Conservation (phyloP, 2,329 filamentous ascomycete genomes). For the Cercospora canescens region DNA sequence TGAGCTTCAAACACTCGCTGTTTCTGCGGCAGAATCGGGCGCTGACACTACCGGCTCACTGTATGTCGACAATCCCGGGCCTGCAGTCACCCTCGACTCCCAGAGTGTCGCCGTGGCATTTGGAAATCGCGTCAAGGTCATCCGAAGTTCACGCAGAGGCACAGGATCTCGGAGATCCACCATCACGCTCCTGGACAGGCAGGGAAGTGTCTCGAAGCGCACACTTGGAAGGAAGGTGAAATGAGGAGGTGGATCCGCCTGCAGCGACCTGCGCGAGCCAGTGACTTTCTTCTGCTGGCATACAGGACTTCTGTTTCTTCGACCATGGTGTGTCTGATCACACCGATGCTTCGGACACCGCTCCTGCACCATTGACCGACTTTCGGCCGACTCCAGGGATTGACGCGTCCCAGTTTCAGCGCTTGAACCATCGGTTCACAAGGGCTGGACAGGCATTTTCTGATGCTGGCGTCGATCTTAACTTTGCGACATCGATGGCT, state of each 20-base stretch:
- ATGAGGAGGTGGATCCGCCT: neutral
- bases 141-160: conserved; percentile 38
- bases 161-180: conserved; percentile 13
- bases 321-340: too few relatives aligned
- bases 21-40: conserved; percentile 23
- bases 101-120: conserved; percentile 69
- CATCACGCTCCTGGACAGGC: conserved; percentile 17
- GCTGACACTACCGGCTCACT: conserved; percentile 54
- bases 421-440: neutral
- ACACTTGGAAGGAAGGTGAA: conserved; percentile 7
- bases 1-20: conserved; percentile 43
- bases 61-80: conserved; percentile 66
- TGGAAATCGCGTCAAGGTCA: conserved; percentile 71
- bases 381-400: neutral
- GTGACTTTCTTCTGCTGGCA: too few relatives aligned
- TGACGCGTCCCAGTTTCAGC: neutral
- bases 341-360: neutral
- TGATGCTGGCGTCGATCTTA: neutral
- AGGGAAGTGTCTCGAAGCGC: conserved; percentile 7
- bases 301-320: too few relatives aligned
- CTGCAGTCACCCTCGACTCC: conserved; percentile 62
- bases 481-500: neutral
- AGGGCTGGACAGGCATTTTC: neutral
- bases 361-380: neutral
- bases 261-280: too few relatives aligned